A percentile compares a stretch with the other conserved stretches of the same genome.
These are phyloP conservation scores for Fusarium chuoi DNA, from an alignment of 2,329 filamentous ascomycete species.

Conservation along the genomic window DNA sequence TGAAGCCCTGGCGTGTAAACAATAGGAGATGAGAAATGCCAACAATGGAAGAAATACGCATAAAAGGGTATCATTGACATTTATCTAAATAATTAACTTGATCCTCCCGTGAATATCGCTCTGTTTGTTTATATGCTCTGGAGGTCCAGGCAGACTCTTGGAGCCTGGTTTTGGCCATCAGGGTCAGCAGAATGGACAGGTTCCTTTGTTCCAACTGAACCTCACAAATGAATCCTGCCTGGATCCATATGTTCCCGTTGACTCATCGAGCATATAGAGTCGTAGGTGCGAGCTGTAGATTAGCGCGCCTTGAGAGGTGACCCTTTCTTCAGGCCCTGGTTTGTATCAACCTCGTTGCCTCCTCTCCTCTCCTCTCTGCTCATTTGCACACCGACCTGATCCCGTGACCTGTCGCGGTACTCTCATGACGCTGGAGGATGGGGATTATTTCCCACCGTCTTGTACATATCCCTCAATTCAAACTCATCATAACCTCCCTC, in stretches of 20 bases:
- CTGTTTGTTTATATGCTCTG: neutral
- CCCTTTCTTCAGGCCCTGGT: no score
- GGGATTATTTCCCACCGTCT: slow-evolving; percentile 69
- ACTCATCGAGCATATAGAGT: neutral
- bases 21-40: neutral
- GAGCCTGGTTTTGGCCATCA: neutral
- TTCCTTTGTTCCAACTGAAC: neutral
- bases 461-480: slow-evolving; percentile 72
- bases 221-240: neutral
- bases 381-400: neutral
- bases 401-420: neutral
- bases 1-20: neutral
- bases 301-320: neutral
- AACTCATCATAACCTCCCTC: slow-evolving; percentile 75
- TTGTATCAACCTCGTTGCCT: neutral
- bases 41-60: neutral
- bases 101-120: neutral
- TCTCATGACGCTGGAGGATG: slow-evolving; percentile 47
- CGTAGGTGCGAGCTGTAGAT: neutral
- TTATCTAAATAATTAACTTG: neutral
- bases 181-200: neutral
- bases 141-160: neutral
- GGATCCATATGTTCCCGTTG: neutral
- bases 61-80: slow-evolving; percentile 39
- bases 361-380: neutral